Base-by-base conservation (phyloP, 495 filamentous ascomycete genomes). In the Penicillium paxilli region DNA sequence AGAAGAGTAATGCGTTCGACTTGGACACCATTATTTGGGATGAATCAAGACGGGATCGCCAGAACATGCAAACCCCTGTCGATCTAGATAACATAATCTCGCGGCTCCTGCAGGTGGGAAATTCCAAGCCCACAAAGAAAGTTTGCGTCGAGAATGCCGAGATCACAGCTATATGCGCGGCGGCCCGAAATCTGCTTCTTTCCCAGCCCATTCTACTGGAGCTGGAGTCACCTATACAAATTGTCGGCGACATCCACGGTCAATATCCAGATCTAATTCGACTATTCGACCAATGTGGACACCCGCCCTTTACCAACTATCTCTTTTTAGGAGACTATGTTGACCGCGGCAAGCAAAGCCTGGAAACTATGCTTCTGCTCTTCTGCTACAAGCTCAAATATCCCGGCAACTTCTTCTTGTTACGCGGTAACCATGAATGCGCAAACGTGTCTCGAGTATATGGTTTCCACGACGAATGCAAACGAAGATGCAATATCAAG, bases 201-300 rank as follows among this genome's bases (percentile, higher is more conserved):
- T 89, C 86, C 6, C 94, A 99, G 69, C 95, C 94, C 11, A 90
- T 93, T 9, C 77, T 99, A 30, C 66, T 98, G 44, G 94, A 99
- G 72, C 79, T 99, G 47, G 85, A 90, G 48, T 87, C 95, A 14
- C 95, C 94, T 2, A 94, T 99, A 58, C 98, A 99, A 76, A 96
- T 99, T 58, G 94, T 99, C 12, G 94, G 94, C 8, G 94, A 99
- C 72, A 90, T 99, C 12, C 94, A 99, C 69, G 94, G 94, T 45
- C 94, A 99, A 71, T 99, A 97, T 64, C 96, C 93, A n/a, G 94
- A 99, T 71, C 76, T 99, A 23, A 95, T 99, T 59, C 82, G 94
- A 35, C 87, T 99, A 82, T 99, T 99, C 58, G 95, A 99, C 74
- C 98, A 98, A 94, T 97, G 94, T 62, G 94, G 94, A 2, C 98